Evolutionary conservation across 2,329 filamentous ascomycete genomes (phyloP).

Genomic region (Alternaria triticimaculans): DNA sequence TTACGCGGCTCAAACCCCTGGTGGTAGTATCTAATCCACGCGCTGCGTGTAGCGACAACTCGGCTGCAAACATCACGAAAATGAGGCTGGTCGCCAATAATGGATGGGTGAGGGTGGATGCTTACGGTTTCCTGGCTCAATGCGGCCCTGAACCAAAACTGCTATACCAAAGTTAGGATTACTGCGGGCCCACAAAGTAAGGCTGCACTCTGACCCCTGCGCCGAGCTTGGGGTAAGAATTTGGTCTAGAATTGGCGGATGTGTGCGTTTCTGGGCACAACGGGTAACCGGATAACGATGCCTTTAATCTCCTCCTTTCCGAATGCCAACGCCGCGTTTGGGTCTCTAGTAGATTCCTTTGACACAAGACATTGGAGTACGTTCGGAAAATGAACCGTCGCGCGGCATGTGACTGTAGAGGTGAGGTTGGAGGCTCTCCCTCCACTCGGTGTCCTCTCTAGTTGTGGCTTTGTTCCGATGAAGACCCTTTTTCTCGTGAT

Average conservation of each 20-base stretch:
- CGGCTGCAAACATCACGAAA: not conserved
- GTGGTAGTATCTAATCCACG: not conserved
- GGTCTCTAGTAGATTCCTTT: not conserved
- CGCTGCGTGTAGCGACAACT: not conserved
- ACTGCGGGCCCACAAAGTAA: not conserved
- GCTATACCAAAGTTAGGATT: not conserved
- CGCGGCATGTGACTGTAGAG: not conserved
- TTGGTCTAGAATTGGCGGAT: not conserved
- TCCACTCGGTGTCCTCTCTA: not conserved
- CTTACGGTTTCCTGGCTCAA: not conserved
- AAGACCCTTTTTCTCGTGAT: not conserved
- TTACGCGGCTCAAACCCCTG: not conserved
- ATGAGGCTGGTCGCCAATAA: not conserved
- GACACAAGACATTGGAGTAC: not conserved
- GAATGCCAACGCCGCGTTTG: not conserved
- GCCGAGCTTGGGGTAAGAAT: not conserved
- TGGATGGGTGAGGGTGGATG: not conserved
- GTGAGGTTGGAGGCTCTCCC: not conserved
- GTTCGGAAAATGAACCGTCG: not conserved
- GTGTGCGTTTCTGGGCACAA: not conserved
- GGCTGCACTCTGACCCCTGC: not conserved
- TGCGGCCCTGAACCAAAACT: not conserved
- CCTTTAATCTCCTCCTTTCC: not conserved
- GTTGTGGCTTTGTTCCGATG: not conserved
- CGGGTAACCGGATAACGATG: not conserved